phyloP scores from a whole-genome alignment of 495 filamentous ascomycete genomes.

The Penicillium silybi region DNA sequence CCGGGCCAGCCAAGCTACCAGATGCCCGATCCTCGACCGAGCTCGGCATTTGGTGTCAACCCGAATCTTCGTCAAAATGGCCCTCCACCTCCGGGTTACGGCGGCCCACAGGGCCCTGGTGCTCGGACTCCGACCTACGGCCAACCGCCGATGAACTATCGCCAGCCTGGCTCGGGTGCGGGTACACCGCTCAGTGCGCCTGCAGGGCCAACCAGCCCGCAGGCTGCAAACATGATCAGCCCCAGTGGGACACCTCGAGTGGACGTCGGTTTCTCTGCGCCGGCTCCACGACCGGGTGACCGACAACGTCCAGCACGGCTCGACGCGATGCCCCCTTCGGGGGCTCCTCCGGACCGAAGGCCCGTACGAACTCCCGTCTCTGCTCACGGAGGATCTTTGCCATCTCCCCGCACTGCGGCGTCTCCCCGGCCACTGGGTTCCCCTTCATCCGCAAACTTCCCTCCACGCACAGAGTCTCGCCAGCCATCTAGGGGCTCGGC shows the following conservation, averaged over 20 bases:
- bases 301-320: constrained; percentile 34
- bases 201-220: constrained; percentile 28
- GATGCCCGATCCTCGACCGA: constrained; percentile 50
- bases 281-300: constrained; percentile 40
- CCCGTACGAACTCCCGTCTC: constrained; percentile 33
- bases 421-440: constrained; percentile 31
- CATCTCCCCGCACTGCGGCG: constrained; percentile 30
- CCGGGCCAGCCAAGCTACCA: constrained; percentile 62
- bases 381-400: constrained; percentile 14
- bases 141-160: constrained; percentile 34
- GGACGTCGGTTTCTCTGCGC: constrained; percentile 54
- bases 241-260: constrained; percentile 37
- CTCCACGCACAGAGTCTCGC: constrained; percentile 34
- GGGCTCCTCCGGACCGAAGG: constrained; percentile 28
- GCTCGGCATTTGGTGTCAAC: constrained; percentile 65
- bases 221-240: constrained; percentile 18
- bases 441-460: constrained; percentile 27
- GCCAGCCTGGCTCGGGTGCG: constrained; percentile 33
- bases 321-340: constrained; percentile 15
- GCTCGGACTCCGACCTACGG: constrained; percentile 10
- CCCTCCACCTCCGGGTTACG: constrained; percentile 20
- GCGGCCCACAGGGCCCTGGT: constrained; percentile 23
- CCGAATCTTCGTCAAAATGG: constrained; percentile 47
- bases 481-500: constrained; percentile 28
- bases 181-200: constrained; percentile 28